These are phyloP conservation scores for Abelmoschus esculentus DNA, from an alignment of 345 rosid species.

Conservation along the genomic window DNA sequence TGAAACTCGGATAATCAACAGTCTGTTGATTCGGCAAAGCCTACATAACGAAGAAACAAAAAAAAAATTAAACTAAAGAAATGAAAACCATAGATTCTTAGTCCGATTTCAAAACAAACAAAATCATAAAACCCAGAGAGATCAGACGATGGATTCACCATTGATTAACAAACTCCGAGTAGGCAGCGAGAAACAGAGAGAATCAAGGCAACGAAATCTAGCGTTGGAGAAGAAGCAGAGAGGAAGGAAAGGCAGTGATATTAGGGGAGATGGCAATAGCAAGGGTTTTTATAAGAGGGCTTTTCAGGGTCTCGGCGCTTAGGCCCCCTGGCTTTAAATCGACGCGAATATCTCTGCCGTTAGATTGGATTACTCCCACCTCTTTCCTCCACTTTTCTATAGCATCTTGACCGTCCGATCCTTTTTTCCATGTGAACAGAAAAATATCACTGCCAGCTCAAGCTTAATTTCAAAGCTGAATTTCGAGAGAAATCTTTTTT, in stretches of 20 bases:
- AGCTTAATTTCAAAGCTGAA: too few species aligned
- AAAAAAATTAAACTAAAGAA: background rate
- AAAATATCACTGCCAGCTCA: background rate
- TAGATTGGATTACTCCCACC: slow-evolving; percentile 19
- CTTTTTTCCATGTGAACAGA: background rate
- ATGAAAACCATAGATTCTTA: background rate
- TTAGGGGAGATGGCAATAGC: slow-evolving; percentile 9
- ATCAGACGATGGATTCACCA: slow-evolving; percentile 6
- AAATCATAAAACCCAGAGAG: background rate
- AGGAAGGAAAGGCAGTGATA: background rate
- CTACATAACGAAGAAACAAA: slow-evolving; percentile 20
- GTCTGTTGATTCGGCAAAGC: slow-evolving; percentile 68
- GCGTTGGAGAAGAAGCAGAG: background rate
- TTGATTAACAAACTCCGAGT: background rate
- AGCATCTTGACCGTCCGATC: slow-evolving; percentile 34
- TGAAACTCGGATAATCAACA: slow-evolving; percentile 71
- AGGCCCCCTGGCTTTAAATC: slow-evolving; percentile 23
- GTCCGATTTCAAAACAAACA: background rate
- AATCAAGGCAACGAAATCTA: background rate
- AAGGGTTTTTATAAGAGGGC: slow-evolving; percentile 1
- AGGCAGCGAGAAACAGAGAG: background rate
- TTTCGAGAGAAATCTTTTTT: too few species aligned
- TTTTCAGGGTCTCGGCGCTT: background rate
- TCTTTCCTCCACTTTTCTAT: background rate
- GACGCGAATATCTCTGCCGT: slow-evolving; percentile 40